phyloP scores from a whole-genome alignment of 2,329 filamentous ascomycete genomes.

The Neofusicoccum ribis region DNA sequence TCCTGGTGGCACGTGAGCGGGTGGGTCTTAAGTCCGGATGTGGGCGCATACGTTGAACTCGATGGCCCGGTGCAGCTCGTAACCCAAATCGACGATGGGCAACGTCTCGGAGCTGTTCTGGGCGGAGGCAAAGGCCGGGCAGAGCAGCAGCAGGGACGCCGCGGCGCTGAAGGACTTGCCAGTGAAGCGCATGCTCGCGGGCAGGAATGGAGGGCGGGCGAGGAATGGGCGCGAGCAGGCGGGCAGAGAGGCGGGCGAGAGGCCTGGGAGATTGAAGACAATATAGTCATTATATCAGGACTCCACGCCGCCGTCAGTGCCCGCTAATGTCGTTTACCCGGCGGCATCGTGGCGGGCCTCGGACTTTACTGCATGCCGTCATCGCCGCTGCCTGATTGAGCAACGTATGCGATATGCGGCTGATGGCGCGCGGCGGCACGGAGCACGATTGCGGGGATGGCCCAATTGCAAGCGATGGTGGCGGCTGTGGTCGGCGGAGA shows the following conservation, averaged over 20 bases:
- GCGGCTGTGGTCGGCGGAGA: background rate
- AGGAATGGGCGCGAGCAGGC: no score
- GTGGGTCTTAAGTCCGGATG: slow-evolving; percentile 1
- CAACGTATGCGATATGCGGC: background rate
- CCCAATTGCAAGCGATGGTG: background rate
- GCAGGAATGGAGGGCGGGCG: no score
- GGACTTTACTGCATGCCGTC: background rate
- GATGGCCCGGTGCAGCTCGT: slow-evolving; percentile 9
- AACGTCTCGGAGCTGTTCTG: background rate
- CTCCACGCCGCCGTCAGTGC: background rate
- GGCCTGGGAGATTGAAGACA: background rate
- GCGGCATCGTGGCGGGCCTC: background rate
- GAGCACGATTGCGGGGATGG: background rate
- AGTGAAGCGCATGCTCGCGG: background rate
- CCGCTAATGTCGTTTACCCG: background rate
- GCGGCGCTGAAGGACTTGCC: background rate
- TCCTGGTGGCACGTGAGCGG: slow-evolving; percentile 40
- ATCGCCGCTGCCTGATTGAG: background rate
- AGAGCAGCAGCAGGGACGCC: background rate
- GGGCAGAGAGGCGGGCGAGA: no score
- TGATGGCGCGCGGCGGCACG: background rate
- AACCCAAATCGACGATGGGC: slow-evolving; percentile 16
- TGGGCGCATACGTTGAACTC: slow-evolving; percentile 3
- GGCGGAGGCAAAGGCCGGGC: background rate
- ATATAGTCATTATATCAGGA: background rate